phyloP scores from a whole-genome alignment of 345 rosid species.

The Eucalyptus lansdowneana region DNA sequence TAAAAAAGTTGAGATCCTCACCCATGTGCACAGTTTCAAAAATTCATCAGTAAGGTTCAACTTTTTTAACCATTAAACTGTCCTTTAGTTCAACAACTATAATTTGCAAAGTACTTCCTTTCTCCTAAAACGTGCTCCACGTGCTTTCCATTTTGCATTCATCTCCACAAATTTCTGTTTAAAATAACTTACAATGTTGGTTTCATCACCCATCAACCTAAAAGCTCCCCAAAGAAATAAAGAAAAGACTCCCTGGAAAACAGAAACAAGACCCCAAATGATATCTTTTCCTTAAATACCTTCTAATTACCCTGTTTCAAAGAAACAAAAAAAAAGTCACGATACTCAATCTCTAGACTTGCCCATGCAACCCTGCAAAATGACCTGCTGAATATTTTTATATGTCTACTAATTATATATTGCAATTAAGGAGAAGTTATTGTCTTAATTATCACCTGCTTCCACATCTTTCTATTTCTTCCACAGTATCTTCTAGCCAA shows the following conservation, averaged over 20 bases:
- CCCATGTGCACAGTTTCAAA: neutral
- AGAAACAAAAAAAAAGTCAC: neutral
- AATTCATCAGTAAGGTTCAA: neutral
- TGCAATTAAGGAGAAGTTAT: neutral
- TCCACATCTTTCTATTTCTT: neutral
- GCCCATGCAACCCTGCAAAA: neutral
- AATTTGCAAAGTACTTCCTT: neutral
- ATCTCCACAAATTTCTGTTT: neutral
- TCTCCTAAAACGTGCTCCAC: neutral
- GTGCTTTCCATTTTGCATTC: neutral
- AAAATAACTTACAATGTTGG: neutral
- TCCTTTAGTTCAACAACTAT: neutral
- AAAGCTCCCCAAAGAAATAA: neutral
- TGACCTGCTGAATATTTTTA: neutral
- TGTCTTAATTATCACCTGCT: neutral
- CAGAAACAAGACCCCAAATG: neutral
- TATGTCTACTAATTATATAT: neutral
- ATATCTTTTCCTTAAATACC: neutral
- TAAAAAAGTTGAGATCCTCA: neutral
- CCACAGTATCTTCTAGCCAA: neutral
- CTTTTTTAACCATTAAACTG: neutral
- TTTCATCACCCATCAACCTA: neutral
- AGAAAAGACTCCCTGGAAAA: neutral
- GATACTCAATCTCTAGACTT: neutral
- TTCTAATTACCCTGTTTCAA: neutral